Evolutionary conservation across 345 rosid species (phyloP).

Genomic region (Acer campestre): DNA sequence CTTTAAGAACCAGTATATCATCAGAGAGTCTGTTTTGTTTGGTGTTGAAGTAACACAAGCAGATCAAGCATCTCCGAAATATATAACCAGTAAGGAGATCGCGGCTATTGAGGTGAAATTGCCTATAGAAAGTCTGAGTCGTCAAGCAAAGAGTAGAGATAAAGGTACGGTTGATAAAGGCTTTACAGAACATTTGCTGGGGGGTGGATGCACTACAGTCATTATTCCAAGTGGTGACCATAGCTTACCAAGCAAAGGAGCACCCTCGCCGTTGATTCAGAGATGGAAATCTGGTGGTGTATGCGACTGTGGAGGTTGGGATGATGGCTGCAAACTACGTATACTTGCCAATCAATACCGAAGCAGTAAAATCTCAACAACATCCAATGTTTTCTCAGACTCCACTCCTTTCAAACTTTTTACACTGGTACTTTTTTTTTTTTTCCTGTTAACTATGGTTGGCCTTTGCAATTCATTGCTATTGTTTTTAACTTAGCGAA

Average conservation of each 20-base stretch:
- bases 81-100: conserved; percentile 50
- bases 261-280: conserved; percentile 67
- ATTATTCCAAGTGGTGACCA: conserved; percentile 84
- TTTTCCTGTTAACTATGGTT: not conserved
- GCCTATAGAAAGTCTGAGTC: conserved; percentile 25
- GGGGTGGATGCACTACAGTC: conserved; percentile 36
- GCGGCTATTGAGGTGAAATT: conserved; percentile 61
- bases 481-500: not conserved
- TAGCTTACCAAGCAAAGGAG: conserved; percentile 61
- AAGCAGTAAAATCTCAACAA: conserved; percentile 22
- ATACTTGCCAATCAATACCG: conserved; percentile 42
- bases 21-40: conserved; percentile 65
- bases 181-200: conserved; percentile 23
- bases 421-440: conserved; percentile 47
- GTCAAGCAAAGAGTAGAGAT: conserved; percentile 19
- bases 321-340: conserved; percentile 75
- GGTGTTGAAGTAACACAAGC: conserved; percentile 41
- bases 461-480: not conserved
- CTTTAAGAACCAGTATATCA: conserved; percentile 28
- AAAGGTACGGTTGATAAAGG: conserved; percentile 14
- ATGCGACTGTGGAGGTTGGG: conserved; percentile 99
- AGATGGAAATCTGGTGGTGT: conserved; percentile 78
- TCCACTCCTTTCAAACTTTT: conserved; percentile 51
- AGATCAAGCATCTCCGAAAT: conserved; percentile 36
- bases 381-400: conserved; percentile 24